Evolutionary conservation across 352 stramenopile species (phyloP), one percentile per base, ranked within the genome.

Genomic region (Pythium brassicae): DNA sequence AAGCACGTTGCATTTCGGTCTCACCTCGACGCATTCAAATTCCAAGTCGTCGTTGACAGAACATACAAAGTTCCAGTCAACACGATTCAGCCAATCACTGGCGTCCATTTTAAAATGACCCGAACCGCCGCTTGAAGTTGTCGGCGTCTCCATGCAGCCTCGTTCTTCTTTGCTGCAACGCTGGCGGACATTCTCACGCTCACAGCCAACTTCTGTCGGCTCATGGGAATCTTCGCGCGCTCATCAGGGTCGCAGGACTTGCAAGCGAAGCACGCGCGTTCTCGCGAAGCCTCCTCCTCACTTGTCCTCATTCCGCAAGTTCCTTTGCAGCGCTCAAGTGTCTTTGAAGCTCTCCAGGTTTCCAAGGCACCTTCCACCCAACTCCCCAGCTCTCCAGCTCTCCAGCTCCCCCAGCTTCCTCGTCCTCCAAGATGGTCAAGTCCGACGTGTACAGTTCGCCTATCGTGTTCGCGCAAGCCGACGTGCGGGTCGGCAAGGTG

Each of bases 401-500:
- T 22, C 45, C 25, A 52, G 26, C 26, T 23, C 39, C 39, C 14
- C 26, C 11, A 37, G 40, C 14, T 32, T 32, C 23, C 20, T n/a
- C 22, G 22, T 23, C 9, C 29, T 4, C n/a, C 63, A 71, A 23
- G 43, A 89, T 89, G 76, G 79, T 83, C 68, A 89, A 89, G 69
- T 84, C 71, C 27, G 79, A 89, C 67, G 76, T 89, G 54, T 87
- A 87, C 69, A 80, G 65, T 50, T 87, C 79, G 23, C 79, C 79
- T 12, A 86, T 87, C 57, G 68, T 87, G 34, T 90, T 88, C 58
- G 65, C 69, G 23, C 74, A 87, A 57, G 50, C 87, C 59, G 80
- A 90, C 59, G 32, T 90, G 62, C 75, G 80, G 50, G 80, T 90
- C 54, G 80, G 80, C 63, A 76, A 82, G 56, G 78, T 90, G 51